Evolutionary conservation across 228 moss, liverwort and hornwort genomes (phyloP).

Genomic region (Sphagnum fallax): DNA sequence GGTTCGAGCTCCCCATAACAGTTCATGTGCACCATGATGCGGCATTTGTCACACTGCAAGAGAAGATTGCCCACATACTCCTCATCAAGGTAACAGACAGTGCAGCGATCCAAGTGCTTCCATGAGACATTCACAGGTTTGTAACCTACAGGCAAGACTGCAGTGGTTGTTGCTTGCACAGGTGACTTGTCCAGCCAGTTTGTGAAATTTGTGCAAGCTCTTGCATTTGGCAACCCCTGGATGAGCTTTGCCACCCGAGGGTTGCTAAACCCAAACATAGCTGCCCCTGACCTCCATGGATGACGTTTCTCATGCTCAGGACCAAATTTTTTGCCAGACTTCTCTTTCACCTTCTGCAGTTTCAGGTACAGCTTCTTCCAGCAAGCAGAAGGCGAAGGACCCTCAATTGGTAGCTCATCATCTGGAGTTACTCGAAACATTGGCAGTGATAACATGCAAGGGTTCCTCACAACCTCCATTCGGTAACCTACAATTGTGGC

Average conservation of each 20-base stretch:
- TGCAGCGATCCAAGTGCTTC: conserved; percentile 95
- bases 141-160: conserved; percentile 81
- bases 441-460: conserved; percentile 50
- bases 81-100: conserved; percentile 95
- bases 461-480: conserved; percentile 83
- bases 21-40: conserved; percentile 96
- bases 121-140: conserved; percentile 72
- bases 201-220: conserved; percentile 84
- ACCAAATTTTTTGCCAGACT: conserved; percentile 50
- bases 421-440: conserved; percentile 79
- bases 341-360: conserved; percentile 79
- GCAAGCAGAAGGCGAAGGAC: conserved; percentile 71
- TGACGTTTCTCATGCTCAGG: conserved; percentile 74
- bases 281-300: conserved; percentile 81
- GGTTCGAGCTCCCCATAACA: conserved; percentile 90
- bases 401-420: conserved; percentile 79
- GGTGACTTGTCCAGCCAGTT: conserved; percentile 71
- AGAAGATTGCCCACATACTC: conserved; percentile 92
- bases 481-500: conserved; percentile 62
- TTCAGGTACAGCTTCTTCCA: conserved; percentile 85
- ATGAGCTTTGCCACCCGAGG: conserved; percentile 78
- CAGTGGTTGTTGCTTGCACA: conserved; percentile 51
- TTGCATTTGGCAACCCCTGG: conserved; percentile 88
- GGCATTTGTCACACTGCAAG: conserved; percentile 96
- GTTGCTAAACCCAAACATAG: conserved; percentile 88